Conservation (phyloP, 306 rosid species). For the Lagenaria siceraria region DNA sequence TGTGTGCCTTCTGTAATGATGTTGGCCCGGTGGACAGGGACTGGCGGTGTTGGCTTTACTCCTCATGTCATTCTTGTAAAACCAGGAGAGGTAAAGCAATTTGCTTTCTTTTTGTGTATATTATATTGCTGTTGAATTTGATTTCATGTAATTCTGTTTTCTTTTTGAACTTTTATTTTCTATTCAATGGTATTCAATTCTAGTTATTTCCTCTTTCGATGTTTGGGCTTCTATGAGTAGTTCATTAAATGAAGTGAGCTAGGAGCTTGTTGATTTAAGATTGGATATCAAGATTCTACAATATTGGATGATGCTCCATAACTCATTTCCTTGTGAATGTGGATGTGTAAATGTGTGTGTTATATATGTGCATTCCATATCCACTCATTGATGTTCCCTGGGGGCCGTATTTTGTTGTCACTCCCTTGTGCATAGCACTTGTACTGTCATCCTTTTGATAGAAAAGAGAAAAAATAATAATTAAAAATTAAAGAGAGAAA, state of each 20-base stretch:
- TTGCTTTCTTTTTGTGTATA: neutral
- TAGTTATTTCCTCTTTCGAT: neutral
- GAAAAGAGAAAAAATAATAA: neutral
- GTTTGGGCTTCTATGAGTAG: neutral
- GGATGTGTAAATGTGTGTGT: neutral
- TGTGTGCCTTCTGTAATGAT: neutral
- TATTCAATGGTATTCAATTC: neutral
- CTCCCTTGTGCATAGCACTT: neutral
- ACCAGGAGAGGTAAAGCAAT: conserved; percentile 5
- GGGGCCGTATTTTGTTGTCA: neutral
- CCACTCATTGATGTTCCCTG: neutral
- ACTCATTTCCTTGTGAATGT: neutral
- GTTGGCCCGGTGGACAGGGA: neutral
- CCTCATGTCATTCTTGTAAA: conserved; percentile 7
- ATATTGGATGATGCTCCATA: neutral
- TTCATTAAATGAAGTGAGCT: neutral
- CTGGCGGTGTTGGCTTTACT: conserved; percentile 8
- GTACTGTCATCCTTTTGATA: neutral
- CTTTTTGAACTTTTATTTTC: neutral
- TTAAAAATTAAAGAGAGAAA: neutral
- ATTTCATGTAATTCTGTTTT: neutral
- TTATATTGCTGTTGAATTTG: neutral
- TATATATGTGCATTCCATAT: neutral
- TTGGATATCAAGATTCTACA: neutral
- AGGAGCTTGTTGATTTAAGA: neutral